These are phyloP conservation scores for Diospyros lotus DNA, from an alignment of 148 eudicot species.

Conservation along the genomic window DNA sequence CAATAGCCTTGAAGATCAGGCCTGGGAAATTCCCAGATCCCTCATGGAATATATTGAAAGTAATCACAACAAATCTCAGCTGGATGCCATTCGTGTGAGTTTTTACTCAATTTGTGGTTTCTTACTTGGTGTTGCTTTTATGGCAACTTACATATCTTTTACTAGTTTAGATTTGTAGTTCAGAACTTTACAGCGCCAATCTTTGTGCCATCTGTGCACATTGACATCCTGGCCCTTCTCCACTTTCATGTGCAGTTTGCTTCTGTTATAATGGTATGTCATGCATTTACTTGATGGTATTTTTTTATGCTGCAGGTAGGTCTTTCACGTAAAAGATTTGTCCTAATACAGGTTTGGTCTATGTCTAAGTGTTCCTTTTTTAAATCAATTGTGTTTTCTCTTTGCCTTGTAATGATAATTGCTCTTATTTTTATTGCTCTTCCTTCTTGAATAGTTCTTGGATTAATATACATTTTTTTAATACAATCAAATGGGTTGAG, in stretches of 20 bases:
- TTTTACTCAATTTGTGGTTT: constrained; percentile 5
- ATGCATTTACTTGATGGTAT: not conserved
- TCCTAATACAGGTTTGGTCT: constrained; percentile 78
- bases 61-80: constrained; percentile 79
- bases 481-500: not conserved
- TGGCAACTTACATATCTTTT: not conserved
- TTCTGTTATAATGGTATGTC: not conserved
- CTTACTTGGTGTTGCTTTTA: not conserved
- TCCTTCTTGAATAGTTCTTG: not conserved
- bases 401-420: not conserved
- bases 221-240: not conserved
- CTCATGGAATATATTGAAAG: constrained; percentile 74
- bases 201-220: not conserved
- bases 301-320: constrained; percentile 62
- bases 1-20: constrained; percentile 43
- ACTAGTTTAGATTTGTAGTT: not conserved
- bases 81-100: constrained; percentile 87
- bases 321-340: constrained; percentile 73
- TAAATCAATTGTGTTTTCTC: not conserved
- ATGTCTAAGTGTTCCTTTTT: constrained; percentile 9
- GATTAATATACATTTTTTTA: not conserved
- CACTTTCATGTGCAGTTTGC: not conserved
- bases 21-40: constrained; percentile 71
- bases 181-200: not conserved
- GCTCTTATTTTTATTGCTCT: not conserved